Conservation (phyloP, 805 yeast genomes). For the Crinitomyces ghanaensis region DNA sequence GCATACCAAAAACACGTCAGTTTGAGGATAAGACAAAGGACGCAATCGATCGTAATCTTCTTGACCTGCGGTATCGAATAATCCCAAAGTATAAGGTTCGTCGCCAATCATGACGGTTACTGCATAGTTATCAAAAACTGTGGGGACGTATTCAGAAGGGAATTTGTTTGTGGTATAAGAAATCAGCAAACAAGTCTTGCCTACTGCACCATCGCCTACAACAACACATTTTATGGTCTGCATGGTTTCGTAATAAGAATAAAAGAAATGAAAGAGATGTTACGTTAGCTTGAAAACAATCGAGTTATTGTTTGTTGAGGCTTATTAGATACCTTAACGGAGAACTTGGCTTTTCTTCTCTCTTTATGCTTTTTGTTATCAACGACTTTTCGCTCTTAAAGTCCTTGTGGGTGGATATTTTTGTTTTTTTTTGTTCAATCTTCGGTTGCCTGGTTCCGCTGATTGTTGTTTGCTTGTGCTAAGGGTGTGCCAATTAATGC, state of each 20-base stretch:
- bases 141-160: conserved; percentile 97
- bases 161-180: conserved; percentile 95
- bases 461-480: too few species aligned
- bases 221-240: conserved; percentile 75
- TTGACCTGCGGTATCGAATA: conserved; percentile 98
- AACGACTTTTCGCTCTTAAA: too few species aligned
- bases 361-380: too few species aligned
- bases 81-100: conserved; percentile 94
- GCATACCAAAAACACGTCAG: conserved; percentile 93
- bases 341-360: too few species aligned
- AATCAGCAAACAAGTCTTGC: conserved; percentile 90
- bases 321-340: too few species aligned
- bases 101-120: conserved; percentile 63
- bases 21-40: conserved; percentile 93
- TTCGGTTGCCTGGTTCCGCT: too few species aligned
- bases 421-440: too few species aligned
- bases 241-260: conserved; percentile 12
- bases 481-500: too few species aligned
- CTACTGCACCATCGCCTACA: conserved; percentile 99
- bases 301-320: too few species aligned
- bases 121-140: conserved; percentile 77
- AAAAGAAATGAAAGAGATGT: too few species aligned
- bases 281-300: too few species aligned
- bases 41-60: conserved; percentile 97
- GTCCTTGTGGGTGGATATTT: too few species aligned